Evolutionary conservation across 805 yeast genomes (phyloP), one percentile per base, ranked within the genome.

Genomic region (Tetrapisispora nanseiensis): DNA sequence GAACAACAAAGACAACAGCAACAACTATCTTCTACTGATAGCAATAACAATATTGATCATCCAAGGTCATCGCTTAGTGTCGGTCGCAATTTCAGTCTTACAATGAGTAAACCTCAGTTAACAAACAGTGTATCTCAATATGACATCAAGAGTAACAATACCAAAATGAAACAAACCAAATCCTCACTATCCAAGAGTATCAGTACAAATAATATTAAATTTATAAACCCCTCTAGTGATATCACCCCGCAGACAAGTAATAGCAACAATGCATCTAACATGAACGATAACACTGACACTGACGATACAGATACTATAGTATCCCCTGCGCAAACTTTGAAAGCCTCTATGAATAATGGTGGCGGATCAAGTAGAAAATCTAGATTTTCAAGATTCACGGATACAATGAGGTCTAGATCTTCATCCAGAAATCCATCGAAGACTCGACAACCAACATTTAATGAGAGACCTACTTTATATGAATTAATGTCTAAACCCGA

Each of bases 311-410:
- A n/a, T n/a, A n/a, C n/a, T 8, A 24, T 24, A 24, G 8, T 24
- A 24, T 24, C 8, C 11, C 8, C 11, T 11, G 13, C 29, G 13
- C 29, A 26, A 11, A 26, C 13, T 4, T 26, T 26, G 12, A 26
- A 26, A 26, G 13, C 4, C 13, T 11, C 10, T 11, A 11, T 23
- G 26, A 15, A 19, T 29, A 16, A 16, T 16, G 16, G 15, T 21
- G 21, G 13, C n/a, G 22, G 23, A 21, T 6, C 23, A 7, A 6
- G 9, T 9, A 65, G 75, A 44, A 68, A 68, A 46, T 77, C 82
- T 1, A 66, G 86, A 54, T 66, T 82, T 22, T 77, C 84, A 4
- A 67, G 71, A 7, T 64, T 82, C 41, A 85, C 87, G 2, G 74
- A 71, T 40, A 76, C 72, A 36, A 71, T 75, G 2, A 66, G 80